A percentile compares a stretch with the other conserved stretches of the same genome.
These are phyloP conservation scores for Butyriboletus loyo DNA, from an alignment of 768 basidiomycete genomes.

Conservation along the genomic window DNA sequence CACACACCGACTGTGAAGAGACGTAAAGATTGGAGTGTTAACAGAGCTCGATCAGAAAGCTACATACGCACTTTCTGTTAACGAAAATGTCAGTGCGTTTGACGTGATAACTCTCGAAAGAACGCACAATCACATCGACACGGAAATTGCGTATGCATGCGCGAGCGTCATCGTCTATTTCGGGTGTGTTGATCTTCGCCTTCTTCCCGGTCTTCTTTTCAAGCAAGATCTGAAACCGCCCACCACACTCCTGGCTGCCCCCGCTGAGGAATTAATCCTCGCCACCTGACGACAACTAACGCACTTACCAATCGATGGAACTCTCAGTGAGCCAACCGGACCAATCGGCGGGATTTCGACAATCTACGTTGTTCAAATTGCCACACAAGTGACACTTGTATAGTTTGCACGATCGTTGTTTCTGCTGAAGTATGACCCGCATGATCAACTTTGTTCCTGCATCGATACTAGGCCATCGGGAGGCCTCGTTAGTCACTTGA, in stretches of 20 bases:
- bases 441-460: constrained; percentile 25
- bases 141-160: constrained; percentile 27
- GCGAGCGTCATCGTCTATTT: constrained; percentile 16
- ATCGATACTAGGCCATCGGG: constrained; percentile 22
- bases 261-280: neutral
- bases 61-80: constrained; percentile 18
- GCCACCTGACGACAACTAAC: neutral
- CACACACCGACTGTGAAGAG: constrained; percentile 12
- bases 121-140: constrained; percentile 20
- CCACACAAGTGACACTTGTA: constrained; percentile 23
- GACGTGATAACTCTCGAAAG: neutral
- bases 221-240: constrained; percentile 23
- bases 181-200: neutral
- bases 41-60: neutral
- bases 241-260: constrained; percentile 17
- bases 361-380: constrained; percentile 15
- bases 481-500: constrained; percentile 20
- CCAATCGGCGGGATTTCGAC: constrained; percentile 8
- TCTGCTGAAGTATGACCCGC: constrained; percentile 21
- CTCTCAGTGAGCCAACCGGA: constrained; percentile 20
- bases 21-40: neutral
- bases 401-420: constrained; percentile 8
- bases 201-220: constrained; percentile 18
- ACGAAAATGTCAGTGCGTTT: neutral
- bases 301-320: constrained; percentile 25